Evolutionary conservation across 768 basidiomycete genomes (phyloP), one percentile per base, ranked within the genome.

Genomic region (Sistotremastrum niveocremeum): DNA sequence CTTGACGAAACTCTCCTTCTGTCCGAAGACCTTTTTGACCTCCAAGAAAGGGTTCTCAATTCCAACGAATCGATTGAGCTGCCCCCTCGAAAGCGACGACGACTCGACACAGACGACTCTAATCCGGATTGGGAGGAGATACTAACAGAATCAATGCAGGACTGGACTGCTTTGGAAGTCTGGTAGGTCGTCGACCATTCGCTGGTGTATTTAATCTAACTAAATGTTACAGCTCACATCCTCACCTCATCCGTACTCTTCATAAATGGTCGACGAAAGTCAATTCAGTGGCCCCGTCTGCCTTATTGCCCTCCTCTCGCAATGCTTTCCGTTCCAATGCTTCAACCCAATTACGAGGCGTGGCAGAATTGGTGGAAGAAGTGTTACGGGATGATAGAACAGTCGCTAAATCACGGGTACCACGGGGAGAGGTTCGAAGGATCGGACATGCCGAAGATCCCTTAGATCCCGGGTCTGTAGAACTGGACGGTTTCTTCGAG

Each of bases 261-360:
- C 68, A 73, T 36, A 98, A 98, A 62, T 99, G 95, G 95, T 95
- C 90, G 7, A 71, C 81, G 29, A 99, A 98, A 66, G 84, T 98
- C 36, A 86, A 91, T 56, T 86, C 93, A 1, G 91, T 95, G 4
- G 77, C 90, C 2, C 81, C 89, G 7, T 79, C 81, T 5, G 79
- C 72, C 37, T 74, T 86, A 8, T 68, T 80, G 4, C 79, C 81
- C 38, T 76, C 73, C 8, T 82, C 76, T 52, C 74, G 76, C n/a
- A 79, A 76, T 47, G 66, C 81, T 5, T 88, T 89, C 61, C 72
- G 71, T 38, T 57, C 65, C 28, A 73, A 68, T 64, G 67, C 67
- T 57, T 69, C 68, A 37, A 76, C 71, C 58, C 69, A 64, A 42
- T 61, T 68, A 45, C 84, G 78, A 58, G 76, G 77, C 34, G 77